Percentiles rank a stretch among this genome's conserved stretches.
Evolutionary conservation across 2,329 filamentous ascomycete genomes (phyloP).

Genomic region (Xylariomycetidae sp.): DNA sequence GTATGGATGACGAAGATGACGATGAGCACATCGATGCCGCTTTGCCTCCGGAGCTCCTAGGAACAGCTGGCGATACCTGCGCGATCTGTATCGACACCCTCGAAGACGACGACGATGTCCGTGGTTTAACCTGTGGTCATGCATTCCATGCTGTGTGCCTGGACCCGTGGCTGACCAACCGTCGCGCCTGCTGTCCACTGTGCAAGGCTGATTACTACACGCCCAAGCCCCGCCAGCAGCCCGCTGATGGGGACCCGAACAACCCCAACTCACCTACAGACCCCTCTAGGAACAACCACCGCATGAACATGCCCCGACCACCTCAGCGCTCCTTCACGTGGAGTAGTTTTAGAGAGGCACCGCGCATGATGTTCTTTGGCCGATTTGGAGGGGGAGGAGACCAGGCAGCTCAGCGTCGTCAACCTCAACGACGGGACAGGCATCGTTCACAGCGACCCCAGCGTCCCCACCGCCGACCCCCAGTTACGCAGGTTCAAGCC

Average conservation of each 20-base stretch:
- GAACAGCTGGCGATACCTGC: slow-evolving; percentile 82
- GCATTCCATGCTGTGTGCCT: slow-evolving; percentile 95
- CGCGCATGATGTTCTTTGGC: slow-evolving; percentile 20
- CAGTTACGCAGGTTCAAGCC: slow-evolving; percentile 3
- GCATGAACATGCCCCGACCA: slow-evolving; percentile 42
- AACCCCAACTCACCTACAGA: slow-evolving; percentile 23
- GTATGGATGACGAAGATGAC: slow-evolving; percentile 58
- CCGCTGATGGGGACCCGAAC: slow-evolving; percentile 34
- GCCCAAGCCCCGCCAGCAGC: slow-evolving; percentile 71
- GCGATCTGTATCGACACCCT: slow-evolving; percentile 93
- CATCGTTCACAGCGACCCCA: slow-evolving; percentile 9
- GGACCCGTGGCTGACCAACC: slow-evolving; percentile 92
- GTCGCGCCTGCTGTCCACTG: slow-evolving; percentile 90
- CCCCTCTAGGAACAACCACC: slow-evolving; percentile 33
- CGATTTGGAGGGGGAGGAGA: slow-evolving; percentile 15
- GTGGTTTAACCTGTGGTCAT: slow-evolving; percentile 92
- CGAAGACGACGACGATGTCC: slow-evolving; percentile 92
- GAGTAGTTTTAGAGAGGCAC: slow-evolving; percentile 26
- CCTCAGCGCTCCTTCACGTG: slow-evolving; percentile 33
- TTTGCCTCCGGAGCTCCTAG: slow-evolving; percentile 72
- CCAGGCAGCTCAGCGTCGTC: slow-evolving; percentile 9
- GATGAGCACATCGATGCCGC: slow-evolving; percentile 81
- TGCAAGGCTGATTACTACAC: slow-evolving; percentile 98
- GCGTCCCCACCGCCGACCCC: slow-evolving; percentile 4
- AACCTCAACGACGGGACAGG: slow-evolving; percentile 13